phyloP scores from a whole-genome alignment of 2,329 filamentous ascomycete species.

The Aureobasidium uvarum region DNA sequence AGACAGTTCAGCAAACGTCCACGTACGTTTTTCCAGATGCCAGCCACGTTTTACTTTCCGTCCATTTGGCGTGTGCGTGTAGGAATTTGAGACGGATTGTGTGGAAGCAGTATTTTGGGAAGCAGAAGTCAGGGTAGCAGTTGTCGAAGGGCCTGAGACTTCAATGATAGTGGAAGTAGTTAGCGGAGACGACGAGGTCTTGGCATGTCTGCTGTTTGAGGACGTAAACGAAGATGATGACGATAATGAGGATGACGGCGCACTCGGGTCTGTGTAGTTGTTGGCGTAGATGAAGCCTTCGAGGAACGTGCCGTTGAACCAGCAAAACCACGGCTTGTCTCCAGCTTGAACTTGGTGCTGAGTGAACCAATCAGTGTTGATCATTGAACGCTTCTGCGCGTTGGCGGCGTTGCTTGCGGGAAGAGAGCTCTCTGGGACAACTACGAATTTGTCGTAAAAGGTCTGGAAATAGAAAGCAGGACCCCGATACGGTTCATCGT shows the following conservation, averaged over 20 bases:
- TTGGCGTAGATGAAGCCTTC: constrained; percentile 64
- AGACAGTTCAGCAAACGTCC: constrained; percentile 18
- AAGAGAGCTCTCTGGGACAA: constrained; percentile 46
- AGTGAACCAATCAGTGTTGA: constrained; percentile 33
- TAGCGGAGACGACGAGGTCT: constrained; percentile 8
- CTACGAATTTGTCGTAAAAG: constrained; percentile 63
- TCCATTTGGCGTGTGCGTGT: neutral
- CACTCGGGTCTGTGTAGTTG: constrained; percentile 11
- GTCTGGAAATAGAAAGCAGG: constrained; percentile 64
- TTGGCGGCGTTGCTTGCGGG: constrained; percentile 35
- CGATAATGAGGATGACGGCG: constrained; percentile 27
- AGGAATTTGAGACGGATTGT: neutral
- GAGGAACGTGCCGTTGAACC: constrained; percentile 65
- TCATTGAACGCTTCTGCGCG: constrained; percentile 28
- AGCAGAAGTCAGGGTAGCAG: constrained; percentile 30
- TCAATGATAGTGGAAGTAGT: constrained; percentile 28
- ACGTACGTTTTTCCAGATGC: constrained; percentile 5
- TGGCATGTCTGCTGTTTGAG: neutral
- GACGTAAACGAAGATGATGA: constrained; percentile 21
- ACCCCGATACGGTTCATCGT: constrained; percentile 55
- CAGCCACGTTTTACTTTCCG: constrained; percentile 5
- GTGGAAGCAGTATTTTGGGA: neutral
- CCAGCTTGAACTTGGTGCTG: constrained; percentile 51
- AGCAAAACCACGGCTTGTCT: constrained; percentile 66
- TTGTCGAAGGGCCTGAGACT: constrained; percentile 28